Percentiles rank a stretch among this genome's conserved stretches.
Evolutionary conservation across 1,284 basidiomycete species (phyloP).

Genomic region (Schizopora paradoxa): DNA sequence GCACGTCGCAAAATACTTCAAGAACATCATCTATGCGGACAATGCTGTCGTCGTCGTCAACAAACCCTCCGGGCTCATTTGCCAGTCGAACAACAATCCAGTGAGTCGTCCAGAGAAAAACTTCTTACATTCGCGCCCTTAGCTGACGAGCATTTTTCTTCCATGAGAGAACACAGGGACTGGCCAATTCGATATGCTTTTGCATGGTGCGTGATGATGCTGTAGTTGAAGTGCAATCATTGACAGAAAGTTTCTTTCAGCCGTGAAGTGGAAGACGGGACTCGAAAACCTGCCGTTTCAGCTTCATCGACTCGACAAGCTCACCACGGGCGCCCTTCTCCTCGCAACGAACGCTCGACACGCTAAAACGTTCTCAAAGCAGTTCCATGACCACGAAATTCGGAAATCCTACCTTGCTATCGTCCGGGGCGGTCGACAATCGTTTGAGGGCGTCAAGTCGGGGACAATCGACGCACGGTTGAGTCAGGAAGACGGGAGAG

Average conservation of each 20-base stretch:
- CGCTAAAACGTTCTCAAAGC: slow-evolving; percentile 48
- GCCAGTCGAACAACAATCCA: slow-evolving; percentile 35
- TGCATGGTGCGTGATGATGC: too few relatives aligned
- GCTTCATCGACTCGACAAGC: slow-evolving; percentile 69
- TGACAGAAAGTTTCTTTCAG: slow-evolving; percentile 28
- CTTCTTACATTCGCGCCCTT: too few relatives aligned
- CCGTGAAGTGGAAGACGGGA: slow-evolving; percentile 31
- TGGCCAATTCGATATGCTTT: too few relatives aligned
- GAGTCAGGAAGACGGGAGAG: slow-evolving; percentile 39
- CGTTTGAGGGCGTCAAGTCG: slow-evolving; percentile 31
- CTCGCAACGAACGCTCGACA: slow-evolving; percentile 42
- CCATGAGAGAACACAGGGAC: too few relatives aligned
- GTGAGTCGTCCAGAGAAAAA: slow-evolving; percentile 12
- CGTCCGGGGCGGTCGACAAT: slow-evolving; percentile 47
- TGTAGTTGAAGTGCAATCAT: too few relatives aligned
- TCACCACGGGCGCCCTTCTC: slow-evolving; percentile 60
- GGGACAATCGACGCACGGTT: slow-evolving; percentile 46
- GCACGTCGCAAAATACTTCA: too few relatives aligned
- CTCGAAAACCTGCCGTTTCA: slow-evolving; percentile 38
- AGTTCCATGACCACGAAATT: slow-evolving; percentile 44
- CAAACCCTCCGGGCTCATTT: slow-evolving; percentile 56
- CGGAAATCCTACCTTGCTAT: slow-evolving; percentile 65
- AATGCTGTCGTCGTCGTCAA: slow-evolving; percentile 50
- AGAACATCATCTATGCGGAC: slow-evolving; percentile 60
- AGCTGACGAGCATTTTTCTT: too few relatives aligned